Percentiles rank a stretch among this genome's conserved stretches.
Evolutionary conservation across 1,284 basidiomycete genomes (phyloP).

Genomic region (Cerioporus squamosus): DNA sequence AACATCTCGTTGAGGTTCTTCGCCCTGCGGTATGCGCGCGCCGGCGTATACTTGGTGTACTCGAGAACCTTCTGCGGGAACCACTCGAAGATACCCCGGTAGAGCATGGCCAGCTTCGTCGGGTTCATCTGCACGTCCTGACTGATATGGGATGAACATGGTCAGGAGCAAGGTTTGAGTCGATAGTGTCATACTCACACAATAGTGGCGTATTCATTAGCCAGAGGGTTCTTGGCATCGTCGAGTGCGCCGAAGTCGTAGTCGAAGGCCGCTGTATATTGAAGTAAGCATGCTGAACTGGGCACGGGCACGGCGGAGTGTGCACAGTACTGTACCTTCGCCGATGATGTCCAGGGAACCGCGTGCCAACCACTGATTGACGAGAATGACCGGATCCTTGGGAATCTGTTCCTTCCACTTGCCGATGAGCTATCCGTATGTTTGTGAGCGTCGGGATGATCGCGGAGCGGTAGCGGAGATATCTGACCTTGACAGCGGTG

Average conservation of each 20-base stretch:
- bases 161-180: not conserved
- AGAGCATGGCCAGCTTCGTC: slow-evolving; percentile 23
- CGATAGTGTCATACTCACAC: slow-evolving; percentile 29
- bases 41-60: slow-evolving; percentile 31
- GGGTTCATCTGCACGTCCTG: slow-evolving; percentile 27
- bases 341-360: slow-evolving; percentile 38
- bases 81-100: slow-evolving; percentile 27
- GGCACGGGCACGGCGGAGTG: not conserved
- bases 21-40: slow-evolving; percentile 30
- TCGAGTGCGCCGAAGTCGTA: slow-evolving; percentile 35
- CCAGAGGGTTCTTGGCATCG: slow-evolving; percentile 27
- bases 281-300: not conserved
- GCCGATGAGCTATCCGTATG: not conserved
- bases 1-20: slow-evolving; percentile 24
- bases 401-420: not conserved
- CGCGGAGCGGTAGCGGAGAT: not conserved
- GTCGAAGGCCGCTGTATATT: slow-evolving; percentile 32
- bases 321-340: slow-evolving; percentile 24
- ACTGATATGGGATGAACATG: not conserved
- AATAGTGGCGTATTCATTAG: slow-evolving; percentile 31
- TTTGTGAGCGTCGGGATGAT: not conserved
- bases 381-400: slow-evolving; percentile 1
- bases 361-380: slow-evolving; percentile 31
- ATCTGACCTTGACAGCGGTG: slow-evolving; percentile 41
- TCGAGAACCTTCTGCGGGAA: slow-evolving; percentile 27